Evolutionary conservation across 805 yeast species (phyloP).

Genomic region (Saccharomycopsis selenospora): DNA sequence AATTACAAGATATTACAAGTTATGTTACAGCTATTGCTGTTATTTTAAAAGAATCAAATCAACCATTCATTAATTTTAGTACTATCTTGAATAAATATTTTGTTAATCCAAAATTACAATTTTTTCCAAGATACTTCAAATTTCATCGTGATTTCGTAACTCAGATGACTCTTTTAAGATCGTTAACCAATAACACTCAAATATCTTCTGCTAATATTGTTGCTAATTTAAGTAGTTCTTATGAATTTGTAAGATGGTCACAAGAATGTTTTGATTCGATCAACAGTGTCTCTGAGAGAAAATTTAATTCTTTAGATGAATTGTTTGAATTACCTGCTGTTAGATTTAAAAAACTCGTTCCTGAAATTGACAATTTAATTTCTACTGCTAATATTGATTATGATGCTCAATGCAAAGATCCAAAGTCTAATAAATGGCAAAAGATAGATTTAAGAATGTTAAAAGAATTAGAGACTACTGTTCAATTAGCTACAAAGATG

Average conservation of each 20-base stretch:
- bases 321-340: not conserved
- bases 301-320: not conserved
- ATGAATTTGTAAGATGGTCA: slow-evolving; percentile 1
- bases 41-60: not conserved
- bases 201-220: not conserved
- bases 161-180: not conserved
- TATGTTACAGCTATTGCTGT: not conserved
- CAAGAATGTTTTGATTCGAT: slow-evolving; percentile 1
- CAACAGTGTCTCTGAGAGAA: slow-evolving; percentile 1
- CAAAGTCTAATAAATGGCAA: not conserved
- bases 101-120: not conserved
- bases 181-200: not conserved
- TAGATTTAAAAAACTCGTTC: not conserved
- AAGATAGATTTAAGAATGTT: not conserved
- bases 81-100: not conserved
- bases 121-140: slow-evolving; percentile 1
- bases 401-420: not conserved
- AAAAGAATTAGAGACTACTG: not conserved
- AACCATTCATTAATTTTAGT: not conserved
- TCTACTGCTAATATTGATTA: not conserved
- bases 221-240: not conserved
- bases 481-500: slow-evolving; percentile 2
- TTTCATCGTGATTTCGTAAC: not conserved
- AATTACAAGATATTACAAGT: not conserved
- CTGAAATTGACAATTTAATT: not conserved